Percentiles rank a stretch among this genome's conserved stretches.
Evolutionary conservation across 2,329 filamentous ascomycete species (phyloP).

Genomic region (Fusarium sp.): DNA sequence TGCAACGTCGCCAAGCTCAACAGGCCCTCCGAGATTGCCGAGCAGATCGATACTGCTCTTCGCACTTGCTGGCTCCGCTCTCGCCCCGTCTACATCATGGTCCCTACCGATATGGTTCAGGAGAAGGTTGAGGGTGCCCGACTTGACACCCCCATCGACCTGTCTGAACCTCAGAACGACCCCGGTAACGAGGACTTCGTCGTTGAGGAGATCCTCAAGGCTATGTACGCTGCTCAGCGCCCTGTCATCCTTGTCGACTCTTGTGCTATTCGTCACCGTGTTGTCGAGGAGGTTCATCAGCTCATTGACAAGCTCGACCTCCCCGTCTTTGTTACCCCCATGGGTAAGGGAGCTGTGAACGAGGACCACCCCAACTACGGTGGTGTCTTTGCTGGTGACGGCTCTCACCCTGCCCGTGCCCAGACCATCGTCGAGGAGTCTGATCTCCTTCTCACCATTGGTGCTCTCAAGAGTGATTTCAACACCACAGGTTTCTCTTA

Average conservation of each 20-base stretch:
- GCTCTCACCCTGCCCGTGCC: constrained; percentile 74
- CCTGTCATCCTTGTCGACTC: constrained; percentile 87
- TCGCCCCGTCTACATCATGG: constrained; percentile 84
- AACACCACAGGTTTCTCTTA: constrained; percentile 89
- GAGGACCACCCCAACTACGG: constrained; percentile 82
- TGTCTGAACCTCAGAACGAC: constrained; percentile 75
- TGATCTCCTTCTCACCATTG: constrained; percentile 79
- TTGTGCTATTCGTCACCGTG: constrained; percentile 82
- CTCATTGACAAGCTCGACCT: constrained; percentile 80
- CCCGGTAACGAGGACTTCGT: constrained; percentile 82
- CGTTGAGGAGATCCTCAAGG: constrained; percentile 82
- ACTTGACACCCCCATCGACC: constrained; percentile 77
- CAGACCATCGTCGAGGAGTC: constrained; percentile 74
- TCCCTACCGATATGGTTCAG: constrained; percentile 84
- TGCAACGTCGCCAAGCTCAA: constrained; percentile 79
- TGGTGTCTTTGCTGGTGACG: constrained; percentile 87
- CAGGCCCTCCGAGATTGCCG: constrained; percentile 76
- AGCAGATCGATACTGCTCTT: constrained; percentile 82
- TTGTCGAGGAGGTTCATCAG: constrained; percentile 77
- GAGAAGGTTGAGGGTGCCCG: constrained; percentile 81
- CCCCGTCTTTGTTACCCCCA: constrained; percentile 88
- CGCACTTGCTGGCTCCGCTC: constrained; percentile 80
- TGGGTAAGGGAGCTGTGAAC: constrained; percentile 88
- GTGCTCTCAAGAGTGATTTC: constrained; percentile 79
- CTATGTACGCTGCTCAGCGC: constrained; percentile 77